Conservation (phyloP, 2,329 filamentous ascomycete species). For the Sporothrix mexicana region DNA sequence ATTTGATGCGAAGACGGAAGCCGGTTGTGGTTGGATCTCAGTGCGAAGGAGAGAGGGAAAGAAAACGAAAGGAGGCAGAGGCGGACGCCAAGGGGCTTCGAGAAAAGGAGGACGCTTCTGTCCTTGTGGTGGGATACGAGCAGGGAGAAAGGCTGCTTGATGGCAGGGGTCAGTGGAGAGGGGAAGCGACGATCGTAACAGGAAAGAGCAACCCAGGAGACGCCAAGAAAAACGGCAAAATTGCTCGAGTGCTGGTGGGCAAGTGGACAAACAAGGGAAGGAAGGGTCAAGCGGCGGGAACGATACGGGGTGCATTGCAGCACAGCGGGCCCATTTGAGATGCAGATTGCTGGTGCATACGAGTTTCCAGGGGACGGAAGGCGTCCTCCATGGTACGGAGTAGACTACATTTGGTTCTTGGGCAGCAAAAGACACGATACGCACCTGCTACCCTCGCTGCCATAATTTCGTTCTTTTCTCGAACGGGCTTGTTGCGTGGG, state of each 20-base stretch:
- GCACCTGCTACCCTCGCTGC: background rate
- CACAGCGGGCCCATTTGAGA: background rate
- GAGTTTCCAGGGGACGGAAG: background rate
- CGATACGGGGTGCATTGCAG: slow-evolving; percentile 29
- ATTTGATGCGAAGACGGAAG: slow-evolving; percentile 6
- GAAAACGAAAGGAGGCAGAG: background rate
- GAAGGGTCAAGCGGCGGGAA: slow-evolving; percentile 18
- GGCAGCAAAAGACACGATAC: background rate
- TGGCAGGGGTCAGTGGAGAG: slow-evolving; percentile 27
- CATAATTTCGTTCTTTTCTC: background rate
- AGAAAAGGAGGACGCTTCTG: slow-evolving; percentile 8
- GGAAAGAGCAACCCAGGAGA: slow-evolving; percentile 30
- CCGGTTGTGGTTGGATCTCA: slow-evolving; percentile 19
- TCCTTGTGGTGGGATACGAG: slow-evolving; percentile 22
- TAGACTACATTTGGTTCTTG: background rate
- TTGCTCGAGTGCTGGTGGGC: background rate
- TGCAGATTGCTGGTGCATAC: slow-evolving; percentile 22
- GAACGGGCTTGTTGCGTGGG: background rate
- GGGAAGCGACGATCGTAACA: slow-evolving; percentile 34
- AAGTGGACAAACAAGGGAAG: no score
- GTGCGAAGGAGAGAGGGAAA: background rate
- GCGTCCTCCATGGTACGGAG: background rate
- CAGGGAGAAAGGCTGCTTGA: background rate
- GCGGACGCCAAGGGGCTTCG: slow-evolving; percentile 6
- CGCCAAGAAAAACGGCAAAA: slow-evolving; percentile 27